Conservation (phyloP, 2,329 filamentous ascomycete genomes). For the Tothia fuscella region DNA sequence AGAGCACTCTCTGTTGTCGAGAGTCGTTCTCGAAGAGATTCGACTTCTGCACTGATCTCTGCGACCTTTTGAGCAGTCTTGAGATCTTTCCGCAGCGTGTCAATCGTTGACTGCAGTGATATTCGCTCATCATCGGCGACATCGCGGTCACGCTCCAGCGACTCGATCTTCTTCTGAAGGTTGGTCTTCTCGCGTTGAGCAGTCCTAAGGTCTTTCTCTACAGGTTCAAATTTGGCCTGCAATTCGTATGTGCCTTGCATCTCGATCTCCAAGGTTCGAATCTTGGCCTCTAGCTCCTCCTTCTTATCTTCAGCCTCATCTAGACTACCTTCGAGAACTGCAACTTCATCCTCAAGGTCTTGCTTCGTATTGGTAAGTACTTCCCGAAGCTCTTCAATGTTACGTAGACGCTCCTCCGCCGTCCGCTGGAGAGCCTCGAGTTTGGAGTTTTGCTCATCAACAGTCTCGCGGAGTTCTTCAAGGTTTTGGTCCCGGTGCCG, state of each 20-base stretch:
- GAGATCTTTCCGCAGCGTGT: slow-evolving; percentile 45
- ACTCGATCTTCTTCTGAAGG: slow-evolving; percentile 22
- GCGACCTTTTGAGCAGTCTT: slow-evolving; percentile 30
- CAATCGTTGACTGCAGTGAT: slow-evolving; percentile 40
- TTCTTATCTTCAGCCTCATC: slow-evolving; percentile 37
- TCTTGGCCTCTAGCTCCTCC: slow-evolving; percentile 46
- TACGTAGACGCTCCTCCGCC: slow-evolving; percentile 25
- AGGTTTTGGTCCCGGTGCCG: slow-evolving; percentile 37
- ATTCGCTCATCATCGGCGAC: slow-evolving; percentile 22
- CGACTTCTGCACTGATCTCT: background rate
- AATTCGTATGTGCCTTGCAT: slow-evolving; percentile 27
- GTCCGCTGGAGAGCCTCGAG: slow-evolving; percentile 22
- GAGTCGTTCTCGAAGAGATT: background rate
- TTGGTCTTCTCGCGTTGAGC: slow-evolving; percentile 26
- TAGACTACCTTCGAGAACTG: slow-evolving; percentile 31
- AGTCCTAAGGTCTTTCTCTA: slow-evolving; percentile 23
- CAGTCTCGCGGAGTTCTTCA: slow-evolving; percentile 38
- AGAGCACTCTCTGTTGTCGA: background rate
- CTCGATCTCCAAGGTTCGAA: slow-evolving; percentile 26
- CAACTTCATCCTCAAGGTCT: slow-evolving; percentile 45
- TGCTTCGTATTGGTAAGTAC: slow-evolving; percentile 31
- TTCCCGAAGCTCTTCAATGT: slow-evolving; percentile 40
- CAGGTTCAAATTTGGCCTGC: slow-evolving; percentile 38
- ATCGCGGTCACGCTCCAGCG: slow-evolving; percentile 25
- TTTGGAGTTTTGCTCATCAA: slow-evolving; percentile 21